A percentile compares a stretch with the other conserved stretches of the same genome.
Conservation (phyloP, 805 yeast genomes). For the Monosporozyma servazzii region DNA sequence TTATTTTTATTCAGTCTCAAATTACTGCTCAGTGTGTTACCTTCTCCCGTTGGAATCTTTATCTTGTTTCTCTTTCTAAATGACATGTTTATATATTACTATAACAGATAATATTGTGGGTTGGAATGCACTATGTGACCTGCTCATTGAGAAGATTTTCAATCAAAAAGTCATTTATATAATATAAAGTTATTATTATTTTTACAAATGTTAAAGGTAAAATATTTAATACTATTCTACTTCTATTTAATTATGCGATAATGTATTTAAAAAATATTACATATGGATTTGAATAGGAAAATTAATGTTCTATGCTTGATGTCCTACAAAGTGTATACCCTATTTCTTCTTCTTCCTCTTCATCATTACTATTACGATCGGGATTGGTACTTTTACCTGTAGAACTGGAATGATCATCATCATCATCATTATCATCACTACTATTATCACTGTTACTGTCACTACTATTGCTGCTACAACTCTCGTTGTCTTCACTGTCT, state of each 20-base stretch:
- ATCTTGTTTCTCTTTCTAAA: slow-evolving; percentile 8
- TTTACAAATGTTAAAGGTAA: background rate
- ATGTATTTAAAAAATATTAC: background rate
- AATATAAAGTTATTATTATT: background rate
- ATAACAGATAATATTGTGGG: no score
- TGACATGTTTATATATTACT: no score
- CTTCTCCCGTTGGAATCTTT: slow-evolving; percentile 1
- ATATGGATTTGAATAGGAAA: background rate
- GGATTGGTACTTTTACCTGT: background rate
- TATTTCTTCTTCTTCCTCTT: slow-evolving; percentile 7
- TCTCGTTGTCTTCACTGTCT: background rate
- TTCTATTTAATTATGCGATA: background rate
- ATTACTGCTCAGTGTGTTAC: background rate
- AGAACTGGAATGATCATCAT: slow-evolving; percentile 71
- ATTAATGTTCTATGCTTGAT: slow-evolving; percentile 7
- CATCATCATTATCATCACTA: slow-evolving; percentile 57
- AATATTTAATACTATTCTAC: background rate
- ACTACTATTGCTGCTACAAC: slow-evolving; percentile 24
- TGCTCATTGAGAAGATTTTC: background rate
- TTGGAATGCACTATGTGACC: no score
- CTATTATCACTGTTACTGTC: slow-evolving; percentile 57
- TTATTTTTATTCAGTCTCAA: background rate
- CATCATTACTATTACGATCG: slow-evolving; percentile 6
- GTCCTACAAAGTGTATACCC: slow-evolving; percentile 23
- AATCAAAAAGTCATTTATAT: background rate